Evolutionary conservation across 305 asterid genomes (phyloP).

Genomic region (Salvia sclarea): DNA sequence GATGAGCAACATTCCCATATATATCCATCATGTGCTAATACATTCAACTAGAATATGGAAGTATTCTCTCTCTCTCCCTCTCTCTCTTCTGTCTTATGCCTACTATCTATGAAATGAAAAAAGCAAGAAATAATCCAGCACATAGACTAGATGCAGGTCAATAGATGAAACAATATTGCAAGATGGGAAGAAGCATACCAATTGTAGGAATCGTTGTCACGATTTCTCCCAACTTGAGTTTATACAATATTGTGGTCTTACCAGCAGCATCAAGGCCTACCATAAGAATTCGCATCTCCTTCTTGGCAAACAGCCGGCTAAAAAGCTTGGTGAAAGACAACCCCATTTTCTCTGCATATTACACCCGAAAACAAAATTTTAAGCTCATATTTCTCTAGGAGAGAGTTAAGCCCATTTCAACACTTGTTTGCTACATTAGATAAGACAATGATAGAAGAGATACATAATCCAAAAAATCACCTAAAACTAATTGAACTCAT

Average conservation of each 20-base stretch:
- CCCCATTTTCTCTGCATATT: conserved; percentile 64
- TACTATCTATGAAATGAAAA: neutral
- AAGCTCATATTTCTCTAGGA: neutral
- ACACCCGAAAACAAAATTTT: conserved; percentile 22
- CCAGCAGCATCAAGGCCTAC: conserved; percentile 98
- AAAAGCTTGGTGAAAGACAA: conserved; percentile 82
- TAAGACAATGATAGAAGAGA: neutral
- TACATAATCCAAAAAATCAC: neutral
- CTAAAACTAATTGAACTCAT: neutral
- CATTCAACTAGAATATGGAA: neutral
- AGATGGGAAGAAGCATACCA: conserved; percentile 40
- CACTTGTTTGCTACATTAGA: neutral
- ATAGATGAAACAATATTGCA: neutral
- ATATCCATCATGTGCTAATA: no score
- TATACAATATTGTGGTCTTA: conserved; percentile 87
- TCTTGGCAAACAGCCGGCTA: conserved; percentile 83
- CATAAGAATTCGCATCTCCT: conserved; percentile 89
- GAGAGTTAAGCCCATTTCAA: neutral
- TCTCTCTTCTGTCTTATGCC: neutral
- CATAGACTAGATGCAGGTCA: neutral
- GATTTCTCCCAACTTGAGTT: conserved; percentile 86
- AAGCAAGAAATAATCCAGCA: neutral
- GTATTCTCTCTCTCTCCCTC: neutral
- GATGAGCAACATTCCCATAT: no score
- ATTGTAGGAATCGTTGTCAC: conserved; percentile 88